Evolutionary conservation across 2,329 filamentous ascomycete species (phyloP).

Genomic region (Exophiala lecanii-corni): DNA sequence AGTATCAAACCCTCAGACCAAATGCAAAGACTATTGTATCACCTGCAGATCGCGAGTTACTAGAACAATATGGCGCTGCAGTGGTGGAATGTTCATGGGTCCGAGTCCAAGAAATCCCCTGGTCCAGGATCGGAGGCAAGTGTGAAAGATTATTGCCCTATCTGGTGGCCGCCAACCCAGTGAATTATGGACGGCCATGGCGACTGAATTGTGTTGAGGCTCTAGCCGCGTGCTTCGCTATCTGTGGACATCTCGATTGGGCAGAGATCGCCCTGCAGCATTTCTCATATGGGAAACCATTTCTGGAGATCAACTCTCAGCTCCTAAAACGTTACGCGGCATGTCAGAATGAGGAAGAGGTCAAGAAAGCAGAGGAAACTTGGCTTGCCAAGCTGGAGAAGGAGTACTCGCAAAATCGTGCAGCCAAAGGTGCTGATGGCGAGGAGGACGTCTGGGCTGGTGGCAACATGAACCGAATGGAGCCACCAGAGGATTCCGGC

Average conservation of each 20-base stretch:
- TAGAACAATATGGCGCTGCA: constrained; percentile 86
- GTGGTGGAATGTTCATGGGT: constrained; percentile 99
- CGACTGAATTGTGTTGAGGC: constrained; percentile 94
- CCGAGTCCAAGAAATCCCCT: constrained; percentile 83
- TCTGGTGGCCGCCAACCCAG: constrained; percentile 90
- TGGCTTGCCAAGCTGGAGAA: constrained; percentile 88
- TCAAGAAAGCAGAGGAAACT: constrained; percentile 78
- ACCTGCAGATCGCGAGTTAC: constrained; percentile 72
- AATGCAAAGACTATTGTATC: constrained; percentile 85
- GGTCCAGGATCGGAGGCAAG: constrained; percentile 84
- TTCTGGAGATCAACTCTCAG: constrained; percentile 83
- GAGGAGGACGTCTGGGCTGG: constrained; percentile 75
- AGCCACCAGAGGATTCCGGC: constrained; percentile 40
- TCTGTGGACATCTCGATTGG: constrained; percentile 90
- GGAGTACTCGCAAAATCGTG: constrained; percentile 78
- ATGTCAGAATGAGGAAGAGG: constrained; percentile 71
- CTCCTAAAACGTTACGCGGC: constrained; percentile 80
- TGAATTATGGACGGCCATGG: constrained; percentile 97
- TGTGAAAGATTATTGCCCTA: constrained; percentile 90
- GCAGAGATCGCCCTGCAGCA: constrained; percentile 74
- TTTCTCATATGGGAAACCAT: constrained; percentile 84
- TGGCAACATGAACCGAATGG: constrained; percentile 75
- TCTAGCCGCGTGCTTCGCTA: constrained; percentile 84
- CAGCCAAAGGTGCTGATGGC: constrained; percentile 52
- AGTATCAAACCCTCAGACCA: too few species aligned